Evolutionary conservation across 1,139 yeast species (phyloP), one percentile per base, ranked within the genome.

Genomic region (Suhomyces coccinellae): DNA sequence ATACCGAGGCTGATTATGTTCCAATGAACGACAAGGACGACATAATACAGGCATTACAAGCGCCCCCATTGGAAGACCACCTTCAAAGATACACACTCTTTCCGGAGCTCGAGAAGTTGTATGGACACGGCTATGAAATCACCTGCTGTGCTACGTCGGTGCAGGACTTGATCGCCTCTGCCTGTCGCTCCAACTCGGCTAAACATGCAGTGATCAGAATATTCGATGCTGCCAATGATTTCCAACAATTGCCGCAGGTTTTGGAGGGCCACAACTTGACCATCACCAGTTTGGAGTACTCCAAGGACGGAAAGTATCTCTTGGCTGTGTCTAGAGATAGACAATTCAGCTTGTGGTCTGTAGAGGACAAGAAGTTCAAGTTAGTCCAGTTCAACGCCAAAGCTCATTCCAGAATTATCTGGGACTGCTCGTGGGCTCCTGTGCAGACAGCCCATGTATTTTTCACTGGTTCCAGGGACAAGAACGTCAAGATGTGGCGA

Each of bases 61-160:
- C 67, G 1, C 96, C 96, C 5, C 97, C 97, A 1, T 67, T 85
- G 42, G 98, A 91, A 62, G 96, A 90, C 58, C 87, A 87, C 51
- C 73, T 95, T 33, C 99, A 95, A 63, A 76, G 98, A 57, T 88
- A 85, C 59, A 87, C 98, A 0, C 74, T 95, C 46, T 95, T 95
- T 83, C 99, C 99, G 0, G 99, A 95, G 61, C 68, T 85, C 44
- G 99, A 95, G 58, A 95, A 95, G 62, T 68, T 95, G 40, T 95
- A 93, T 59, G 99, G 99, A 0, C 99, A 95, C 63, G 99, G 99
- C 12, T 95, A 90, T 66, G 99, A 95, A 63, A 83, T 91, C 39
- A 81, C 90, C 0, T 78, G 95, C 37, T 76, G 91, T 41, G 95
- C 88, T 43, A 78, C 83, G 1, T 79, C 88, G 4, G 83, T 85